A percentile compares a stretch with the other conserved stretches of the same genome.
phyloP scores from a whole-genome alignment of 2,329 filamentous ascomycete species.

The Diplodia seriata region DNA sequence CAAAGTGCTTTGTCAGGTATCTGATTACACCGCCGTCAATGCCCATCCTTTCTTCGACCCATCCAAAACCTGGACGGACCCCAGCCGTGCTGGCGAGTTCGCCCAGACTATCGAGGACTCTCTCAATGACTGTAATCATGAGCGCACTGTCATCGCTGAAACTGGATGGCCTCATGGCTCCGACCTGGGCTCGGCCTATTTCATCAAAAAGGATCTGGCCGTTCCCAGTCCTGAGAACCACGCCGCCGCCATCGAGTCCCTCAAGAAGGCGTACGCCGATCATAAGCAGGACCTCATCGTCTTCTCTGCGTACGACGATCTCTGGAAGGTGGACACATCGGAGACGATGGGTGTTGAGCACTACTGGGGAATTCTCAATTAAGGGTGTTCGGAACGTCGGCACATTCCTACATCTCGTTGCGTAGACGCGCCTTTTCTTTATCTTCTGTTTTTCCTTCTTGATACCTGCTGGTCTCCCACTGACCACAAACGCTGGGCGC shows the following conservation, averaged over 20 bases:
- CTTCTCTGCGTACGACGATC: slow-evolving; percentile 80
- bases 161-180: slow-evolving; percentile 83
- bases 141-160: slow-evolving; percentile 78
- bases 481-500: not conserved
- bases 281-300: slow-evolving; percentile 61
- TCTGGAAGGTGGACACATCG: slow-evolving; percentile 73
- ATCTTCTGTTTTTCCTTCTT: not conserved
- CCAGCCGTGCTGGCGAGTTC: slow-evolving; percentile 68
- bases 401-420: not conserved
- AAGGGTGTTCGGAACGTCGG: not conserved
- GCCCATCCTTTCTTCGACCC: slow-evolving; percentile 82
- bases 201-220: slow-evolving; percentile 67
- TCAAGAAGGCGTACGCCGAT: slow-evolving; percentile 5
- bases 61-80: slow-evolving; percentile 48
- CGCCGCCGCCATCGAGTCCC: slow-evolving; percentile 62
- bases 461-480: not conserved
- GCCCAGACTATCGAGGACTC: slow-evolving; percentile 62
- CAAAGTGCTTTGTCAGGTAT: slow-evolving; percentile 68
- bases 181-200: slow-evolving; percentile 34
- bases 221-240: slow-evolving; percentile 74
- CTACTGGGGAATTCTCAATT: slow-evolving; percentile 70
- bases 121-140: slow-evolving; percentile 60
- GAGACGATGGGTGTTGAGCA: slow-evolving; percentile 74
- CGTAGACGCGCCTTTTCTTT: slow-evolving; percentile 1
- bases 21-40: slow-evolving; percentile 83